Conservation (phyloP, 495 filamentous ascomycete species). For the Margaritispora aquatica region DNA sequence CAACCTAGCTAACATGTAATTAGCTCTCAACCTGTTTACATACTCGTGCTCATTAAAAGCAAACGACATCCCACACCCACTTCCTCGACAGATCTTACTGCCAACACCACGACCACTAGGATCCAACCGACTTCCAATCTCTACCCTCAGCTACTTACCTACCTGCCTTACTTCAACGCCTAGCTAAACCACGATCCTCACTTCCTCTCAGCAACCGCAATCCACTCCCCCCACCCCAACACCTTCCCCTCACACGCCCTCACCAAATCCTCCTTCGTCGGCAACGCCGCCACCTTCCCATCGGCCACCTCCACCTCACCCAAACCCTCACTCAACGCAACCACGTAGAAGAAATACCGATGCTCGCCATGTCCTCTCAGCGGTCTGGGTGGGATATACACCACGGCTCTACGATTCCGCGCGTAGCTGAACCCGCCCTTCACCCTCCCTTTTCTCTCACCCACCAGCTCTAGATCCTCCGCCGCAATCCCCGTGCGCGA, state of each 20-base stretch:
- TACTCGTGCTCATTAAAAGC: too few relatives aligned
- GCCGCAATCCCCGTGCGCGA: constrained; percentile 23
- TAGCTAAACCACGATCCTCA: constrained; percentile 14
- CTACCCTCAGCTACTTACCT: background rate
- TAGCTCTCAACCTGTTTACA: too few relatives aligned
- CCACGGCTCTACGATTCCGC: constrained; percentile 28
- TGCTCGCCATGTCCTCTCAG: constrained; percentile 34
- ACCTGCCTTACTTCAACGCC: background rate
- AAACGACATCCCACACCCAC: too few relatives aligned
- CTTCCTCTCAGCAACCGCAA: constrained; percentile 39
- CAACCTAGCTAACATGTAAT: too few relatives aligned
- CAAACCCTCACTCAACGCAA: constrained; percentile 34
- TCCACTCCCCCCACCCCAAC: constrained; percentile 44
- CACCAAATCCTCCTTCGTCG: constrained; percentile 29
- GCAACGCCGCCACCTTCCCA: constrained; percentile 27
- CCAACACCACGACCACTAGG: too few relatives aligned
- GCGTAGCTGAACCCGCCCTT: constrained; percentile 35
- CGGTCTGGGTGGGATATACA: constrained; percentile 31
- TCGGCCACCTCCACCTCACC: too few relatives aligned
- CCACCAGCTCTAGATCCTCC: constrained; percentile 25
- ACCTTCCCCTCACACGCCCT: constrained; percentile 35
- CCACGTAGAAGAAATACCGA: constrained; percentile 42
- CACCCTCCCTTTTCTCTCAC: constrained; percentile 12
- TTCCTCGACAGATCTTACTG: too few relatives aligned
- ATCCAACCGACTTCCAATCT: too few relatives aligned